phyloP scores from a whole-genome alignment of 2,329 filamentous ascomycete species.

The Colletotrichum acutatum region DNA sequence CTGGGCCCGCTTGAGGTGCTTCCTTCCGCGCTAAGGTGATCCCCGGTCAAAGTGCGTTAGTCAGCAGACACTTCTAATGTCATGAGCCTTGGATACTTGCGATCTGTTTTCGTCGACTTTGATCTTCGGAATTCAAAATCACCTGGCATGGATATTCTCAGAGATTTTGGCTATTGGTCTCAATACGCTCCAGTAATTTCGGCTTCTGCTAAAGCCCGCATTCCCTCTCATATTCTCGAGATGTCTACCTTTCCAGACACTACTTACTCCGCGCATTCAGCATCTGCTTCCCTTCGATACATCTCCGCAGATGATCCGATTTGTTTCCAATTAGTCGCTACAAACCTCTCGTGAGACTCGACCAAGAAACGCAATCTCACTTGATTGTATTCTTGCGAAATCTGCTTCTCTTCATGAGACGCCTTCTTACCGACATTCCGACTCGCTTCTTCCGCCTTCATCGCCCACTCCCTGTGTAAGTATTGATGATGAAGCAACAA shows the following conservation, averaged over 20 bases:
- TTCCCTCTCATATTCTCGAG: not conserved
- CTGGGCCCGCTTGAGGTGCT: slow-evolving; percentile 2
- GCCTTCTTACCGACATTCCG: not conserved
- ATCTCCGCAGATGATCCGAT: not conserved
- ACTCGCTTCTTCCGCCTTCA: not conserved
- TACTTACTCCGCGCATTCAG: not conserved
- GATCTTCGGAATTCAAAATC: not conserved
- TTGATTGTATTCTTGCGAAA: too few relatives aligned
- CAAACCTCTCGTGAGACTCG: not conserved
- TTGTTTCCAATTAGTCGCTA: not conserved
- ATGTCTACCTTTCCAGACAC: not conserved
- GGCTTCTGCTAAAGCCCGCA: not conserved
- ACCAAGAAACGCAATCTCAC: not conserved
- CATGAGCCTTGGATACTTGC: not conserved
- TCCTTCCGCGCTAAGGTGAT: slow-evolving; percentile 4
- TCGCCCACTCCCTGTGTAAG: not conserved
- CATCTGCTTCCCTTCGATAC: not conserved
- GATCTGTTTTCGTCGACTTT: not conserved
- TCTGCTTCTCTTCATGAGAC: not conserved
- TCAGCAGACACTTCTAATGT: not conserved
- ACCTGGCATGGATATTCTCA: not conserved
- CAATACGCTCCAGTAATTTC: not conserved
- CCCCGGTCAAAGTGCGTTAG: not conserved
- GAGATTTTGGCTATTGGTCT: not conserved
- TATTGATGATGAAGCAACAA: not conserved